Percentiles rank a stretch among this genome's conserved stretches.
These are phyloP conservation scores for Melaleuca alternifolia DNA, from an alignment of 345 rosid genomes.

Conservation along the genomic window DNA sequence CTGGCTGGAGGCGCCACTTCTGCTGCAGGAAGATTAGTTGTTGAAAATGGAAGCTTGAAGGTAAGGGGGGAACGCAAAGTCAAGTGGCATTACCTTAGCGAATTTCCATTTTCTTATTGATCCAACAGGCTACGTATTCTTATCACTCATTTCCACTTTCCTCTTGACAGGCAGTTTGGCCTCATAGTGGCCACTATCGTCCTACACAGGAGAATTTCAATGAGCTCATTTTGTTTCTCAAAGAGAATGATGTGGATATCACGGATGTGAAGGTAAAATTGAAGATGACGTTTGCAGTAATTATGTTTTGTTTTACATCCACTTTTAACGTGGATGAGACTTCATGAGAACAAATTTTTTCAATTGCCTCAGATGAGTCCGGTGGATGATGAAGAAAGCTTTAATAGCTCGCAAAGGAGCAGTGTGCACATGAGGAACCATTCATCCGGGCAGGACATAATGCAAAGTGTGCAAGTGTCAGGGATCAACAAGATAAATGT, in stretches of 20 bases:
- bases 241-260: conserved; percentile 71
- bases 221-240: conserved; percentile 60
- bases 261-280: conserved; percentile 56
- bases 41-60: conserved; percentile 57
- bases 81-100: not conserved
- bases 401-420: conserved; percentile 25
- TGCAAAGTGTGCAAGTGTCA: conserved; percentile 11
- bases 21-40: conserved; percentile 74
- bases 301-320: not conserved
- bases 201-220: conserved; percentile 78
- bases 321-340: not conserved
- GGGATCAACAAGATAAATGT: conserved; percentile 18
- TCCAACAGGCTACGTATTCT: not conserved
- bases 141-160: not conserved
- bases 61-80: conserved; percentile 6
- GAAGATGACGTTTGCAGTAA: not conserved
- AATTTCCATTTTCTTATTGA: not conserved
- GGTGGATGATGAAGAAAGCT: conserved; percentile 40
- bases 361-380: conserved; percentile 54
- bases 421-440: conserved; percentile 37
- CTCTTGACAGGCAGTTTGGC: conserved; percentile 78
- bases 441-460: conserved; percentile 53
- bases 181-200: conserved; percentile 94
- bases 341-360: not conserved
- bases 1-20: conserved; percentile 85